Evolutionary conservation across 2,329 filamentous ascomycete genomes (phyloP), one percentile per base, ranked within the genome.

Genomic region (Aspergillus amoenus): DNA sequence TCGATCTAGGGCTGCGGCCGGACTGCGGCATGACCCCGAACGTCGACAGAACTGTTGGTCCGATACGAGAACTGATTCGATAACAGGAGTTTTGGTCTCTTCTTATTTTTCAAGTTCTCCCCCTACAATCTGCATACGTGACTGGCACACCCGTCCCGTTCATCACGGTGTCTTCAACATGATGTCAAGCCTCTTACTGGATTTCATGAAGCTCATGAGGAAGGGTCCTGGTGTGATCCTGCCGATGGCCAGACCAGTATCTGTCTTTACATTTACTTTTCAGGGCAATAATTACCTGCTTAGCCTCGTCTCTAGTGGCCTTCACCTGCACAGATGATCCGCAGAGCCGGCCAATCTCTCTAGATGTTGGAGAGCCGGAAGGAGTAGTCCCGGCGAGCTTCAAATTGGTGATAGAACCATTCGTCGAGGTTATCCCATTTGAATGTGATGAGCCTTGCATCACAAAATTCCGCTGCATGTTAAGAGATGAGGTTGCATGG

Each of bases 281-380:
- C 42, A 52, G 42, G 56, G 57, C 47, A 60, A 56, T 30, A 45
- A 54, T 30, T 50, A 45, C 56, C 49, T 52, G 30, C 49, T 55
- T 56, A 63, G 61, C 56, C 61, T 55, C 45, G 59, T 53, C 47
- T 51, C 52, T 51, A 51, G 58, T 53, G 56, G 57, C 46, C 54
- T 55, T 60, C 55, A 59, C 56, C 58, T 60, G 60, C 51, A 50
- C 54, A 60, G 54, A 65, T 66, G 64, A 68, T 66, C 64, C 68
- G 64, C 67, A 64, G 65, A 63, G 62, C 64, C 65, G 44, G 63
- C 66, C 64, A 66, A 67, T 63, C 49, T 56, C 55, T 53, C 49
- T 57, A 52, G 49, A 52, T 66, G 66, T 66, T 68, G 68, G 62
- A 54, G 56, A 56, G 55, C 50, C 42, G 48, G 49, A 57, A 61